Evolutionary conservation across 169 alveolate species (phyloP), one percentile per base, ranked within the genome.

Genomic region (Plasmodium sp.): DNA sequence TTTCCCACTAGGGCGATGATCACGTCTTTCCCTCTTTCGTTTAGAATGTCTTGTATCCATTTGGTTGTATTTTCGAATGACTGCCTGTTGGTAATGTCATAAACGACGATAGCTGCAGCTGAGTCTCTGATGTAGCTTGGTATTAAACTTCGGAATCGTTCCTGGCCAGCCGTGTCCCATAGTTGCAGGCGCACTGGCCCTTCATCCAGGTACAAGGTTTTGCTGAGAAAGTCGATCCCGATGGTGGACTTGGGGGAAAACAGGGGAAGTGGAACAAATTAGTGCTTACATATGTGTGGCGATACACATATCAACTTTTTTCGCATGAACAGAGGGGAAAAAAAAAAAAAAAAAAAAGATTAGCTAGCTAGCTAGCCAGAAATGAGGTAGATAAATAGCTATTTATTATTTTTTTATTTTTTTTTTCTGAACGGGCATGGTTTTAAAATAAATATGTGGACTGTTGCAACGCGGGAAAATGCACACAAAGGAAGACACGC

Each of bases 81-180:
- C 86, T 97, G 98, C 36, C 99, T 96, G 86, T 98, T 98, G 14
- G 99, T 98, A 56, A 98, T 97, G 92, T 99, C 99, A 92, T 98
- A 98, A 36, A 98, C 99, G 31, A 99, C 98, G 14, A 99, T 98
- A 9, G 99, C 99, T 1, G 99, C 99, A 54, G 99, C 96, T 12
- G 99, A 98, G 95, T 99, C 99, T 58, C 99, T 97, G 33, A 99
- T 99, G 94, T 99, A 99, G 62, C 98, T 96, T n/a, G 99, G 99
- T 90, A 99, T 99, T 84, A 99, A 97, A 43, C 98, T 94, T 80
- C 99, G 96, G 97, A 99, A 99, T 36, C 99, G 95, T 92, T 99
- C 99, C 96, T 99, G 99, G 5, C 99, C 99, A 2, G 99, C 99
- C 36, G 99, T 99, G 96, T 99, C 99, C 99, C 99, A 99, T 81